These are phyloP conservation scores for Aspergillus indologenus DNA, from an alignment of 495 filamentous ascomycete genomes.

Conservation along the genomic window DNA sequence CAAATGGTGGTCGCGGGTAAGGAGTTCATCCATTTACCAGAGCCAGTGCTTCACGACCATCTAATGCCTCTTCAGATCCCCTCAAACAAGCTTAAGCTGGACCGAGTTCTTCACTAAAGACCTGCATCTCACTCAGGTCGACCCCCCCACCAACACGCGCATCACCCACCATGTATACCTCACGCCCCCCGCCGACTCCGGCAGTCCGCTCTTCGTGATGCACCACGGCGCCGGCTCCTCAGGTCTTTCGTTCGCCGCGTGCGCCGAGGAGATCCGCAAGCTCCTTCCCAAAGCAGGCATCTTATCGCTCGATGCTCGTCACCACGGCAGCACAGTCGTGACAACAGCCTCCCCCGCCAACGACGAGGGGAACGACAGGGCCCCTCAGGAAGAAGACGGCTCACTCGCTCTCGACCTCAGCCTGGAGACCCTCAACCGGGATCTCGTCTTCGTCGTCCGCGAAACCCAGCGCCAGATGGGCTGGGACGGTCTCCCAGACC, in stretches of 20 bases:
- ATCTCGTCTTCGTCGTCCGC: slow-evolving; percentile 67
- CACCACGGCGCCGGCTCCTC: slow-evolving; percentile 92
- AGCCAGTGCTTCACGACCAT: too few species aligned
- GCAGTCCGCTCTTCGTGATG: slow-evolving; percentile 74
- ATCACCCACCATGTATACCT: slow-evolving; percentile 84
- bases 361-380: slow-evolving; percentile 22
- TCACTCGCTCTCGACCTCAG: slow-evolving; percentile 53
- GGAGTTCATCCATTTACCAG: slow-evolving; percentile 24
- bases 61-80: slow-evolving; percentile 27
- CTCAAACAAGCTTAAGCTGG: slow-evolving; percentile 63
- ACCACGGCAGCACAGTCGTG: slow-evolving; percentile 73
- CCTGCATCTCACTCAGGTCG: slow-evolving; percentile 58
- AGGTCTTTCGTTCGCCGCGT: slow-evolving; percentile 79
- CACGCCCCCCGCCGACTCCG: slow-evolving; percentile 53
- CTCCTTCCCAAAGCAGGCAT: slow-evolving; percentile 77
- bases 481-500: slow-evolving; percentile 69
- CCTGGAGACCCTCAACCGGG: slow-evolving; percentile 65
- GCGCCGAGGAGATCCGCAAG: slow-evolving; percentile 73
- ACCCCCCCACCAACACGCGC: slow-evolving; percentile 29
- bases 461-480: slow-evolving; percentile 60
- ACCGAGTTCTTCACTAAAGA: slow-evolving; percentile 85
- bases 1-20: slow-evolving; percentile 50
- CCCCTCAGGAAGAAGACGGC: neutral
- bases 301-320: slow-evolving; percentile 78
- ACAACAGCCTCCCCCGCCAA: slow-evolving; percentile 12